Conservation (phyloP, 2,329 filamentous ascomycete genomes). For the Monilinia fructicola region DNA sequence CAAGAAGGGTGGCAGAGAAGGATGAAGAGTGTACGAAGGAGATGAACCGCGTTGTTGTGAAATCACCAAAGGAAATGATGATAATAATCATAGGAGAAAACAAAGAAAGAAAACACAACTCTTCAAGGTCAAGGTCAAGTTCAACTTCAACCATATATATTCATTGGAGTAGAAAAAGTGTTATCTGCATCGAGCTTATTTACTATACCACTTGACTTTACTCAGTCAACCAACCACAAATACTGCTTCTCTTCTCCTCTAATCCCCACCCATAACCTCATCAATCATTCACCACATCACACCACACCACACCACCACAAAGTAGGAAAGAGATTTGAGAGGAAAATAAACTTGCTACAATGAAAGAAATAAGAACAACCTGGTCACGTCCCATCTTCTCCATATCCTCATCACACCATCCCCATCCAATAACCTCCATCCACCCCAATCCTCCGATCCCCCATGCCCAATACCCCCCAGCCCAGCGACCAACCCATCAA, state of each 20-base stretch:
- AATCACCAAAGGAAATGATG: too few relatives aligned
- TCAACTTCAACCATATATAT: not conserved
- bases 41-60: too few relatives aligned
- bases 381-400: not conserved
- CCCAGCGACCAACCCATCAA: slow-evolving; percentile 16
- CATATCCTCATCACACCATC: slow-evolving; percentile 13
- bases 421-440: slow-evolving; percentile 7
- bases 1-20: too few relatives aligned
- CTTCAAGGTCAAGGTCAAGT: too few relatives aligned
- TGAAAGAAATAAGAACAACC: slow-evolving; percentile 21
- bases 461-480: slow-evolving; percentile 18
- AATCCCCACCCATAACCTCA: not conserved
- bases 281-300: not conserved
- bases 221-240: not conserved
- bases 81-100: too few relatives aligned
- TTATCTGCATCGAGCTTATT: not conserved
- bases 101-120: too few relatives aligned
- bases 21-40: too few relatives aligned
- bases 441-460: slow-evolving; percentile 14
- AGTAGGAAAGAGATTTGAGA: slow-evolving; percentile 10
- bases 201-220: not conserved
- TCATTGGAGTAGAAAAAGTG: not conserved
- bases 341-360: slow-evolving; percentile 22
- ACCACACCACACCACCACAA: not conserved
- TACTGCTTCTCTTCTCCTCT: not conserved